A percentile compares a stretch with the other conserved stretches of the same genome.
Evolutionary conservation across 2,329 filamentous ascomycete species (phyloP).

Genomic region (Aspergillus texensis): DNA sequence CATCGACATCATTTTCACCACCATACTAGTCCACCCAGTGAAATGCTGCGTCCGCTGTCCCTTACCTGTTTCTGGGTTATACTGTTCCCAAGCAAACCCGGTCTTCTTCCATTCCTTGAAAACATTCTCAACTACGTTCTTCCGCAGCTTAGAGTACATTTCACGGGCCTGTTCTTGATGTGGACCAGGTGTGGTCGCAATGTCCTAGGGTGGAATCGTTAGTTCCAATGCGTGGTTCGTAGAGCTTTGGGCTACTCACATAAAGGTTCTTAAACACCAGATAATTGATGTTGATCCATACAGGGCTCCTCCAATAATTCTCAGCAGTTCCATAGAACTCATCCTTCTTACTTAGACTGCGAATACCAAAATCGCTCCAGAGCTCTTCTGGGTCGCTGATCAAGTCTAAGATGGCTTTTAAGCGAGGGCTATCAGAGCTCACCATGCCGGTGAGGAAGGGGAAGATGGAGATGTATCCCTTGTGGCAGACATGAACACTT

Average conservation of each 20-base stretch:
- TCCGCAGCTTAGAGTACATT: conserved; percentile 75
- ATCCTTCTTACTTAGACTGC: conserved; percentile 83
- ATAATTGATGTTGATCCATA: conserved; percentile 98
- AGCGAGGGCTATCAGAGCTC: conserved; percentile 69
- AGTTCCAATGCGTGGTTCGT: conserved; percentile 9
- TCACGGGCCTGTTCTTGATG: conserved; percentile 68
- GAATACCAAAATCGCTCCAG: conserved; percentile 87
- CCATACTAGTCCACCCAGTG: conserved; percentile 97
- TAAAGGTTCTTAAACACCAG: conserved; percentile 76
- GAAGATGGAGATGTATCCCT: conserved; percentile 92
- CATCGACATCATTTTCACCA: conserved; percentile 98
- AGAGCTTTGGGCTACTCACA: conserved; percentile 55
- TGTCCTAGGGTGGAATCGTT: conserved; percentile 52
- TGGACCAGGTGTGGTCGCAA: conserved; percentile 67
- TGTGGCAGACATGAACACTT: conserved; percentile 86
- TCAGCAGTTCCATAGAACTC: conserved; percentile 85
- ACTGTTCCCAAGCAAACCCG: conserved; percentile 98
- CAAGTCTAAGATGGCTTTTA: conserved; percentile 75
- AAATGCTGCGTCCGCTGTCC: conserved; percentile 98
- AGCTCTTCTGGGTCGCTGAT: conserved; percentile 80
- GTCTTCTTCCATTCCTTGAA: conserved; percentile 87
- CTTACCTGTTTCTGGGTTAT: conserved; percentile 86
- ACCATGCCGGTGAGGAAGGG: conserved; percentile 87
- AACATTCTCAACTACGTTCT: conserved; percentile 85
- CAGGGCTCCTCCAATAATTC: conserved; percentile 94